Conservation (phyloP, 345 rosid genomes). For the Bruguiera gymnorhiza region DNA sequence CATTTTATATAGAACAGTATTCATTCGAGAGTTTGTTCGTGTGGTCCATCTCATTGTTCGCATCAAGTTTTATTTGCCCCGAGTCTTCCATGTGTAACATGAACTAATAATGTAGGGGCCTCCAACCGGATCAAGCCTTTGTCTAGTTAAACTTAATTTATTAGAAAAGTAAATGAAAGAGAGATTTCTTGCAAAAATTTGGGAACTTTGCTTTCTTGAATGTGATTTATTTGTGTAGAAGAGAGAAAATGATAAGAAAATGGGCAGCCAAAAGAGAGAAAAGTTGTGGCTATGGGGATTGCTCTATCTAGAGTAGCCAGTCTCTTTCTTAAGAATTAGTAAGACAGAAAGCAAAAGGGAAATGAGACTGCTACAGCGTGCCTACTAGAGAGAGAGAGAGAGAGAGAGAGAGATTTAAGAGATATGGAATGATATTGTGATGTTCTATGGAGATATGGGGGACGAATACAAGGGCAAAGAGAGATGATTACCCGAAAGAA, state of each 20-base stretch:
- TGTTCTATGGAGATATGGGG: constrained; percentile 47
- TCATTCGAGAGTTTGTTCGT: too few relatives aligned
- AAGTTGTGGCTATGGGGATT: constrained; percentile 36
- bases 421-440: constrained; percentile 51
- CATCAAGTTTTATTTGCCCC: too few relatives aligned
- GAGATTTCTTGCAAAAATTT: too few relatives aligned
- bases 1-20: too few relatives aligned
- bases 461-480: constrained; percentile 31
- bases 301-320: constrained; percentile 10
- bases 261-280: background rate
- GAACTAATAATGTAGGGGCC: too few relatives aligned
- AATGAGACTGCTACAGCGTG: constrained; percentile 15
- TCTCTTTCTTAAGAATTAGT: constrained; percentile 37
- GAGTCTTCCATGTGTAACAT: too few relatives aligned
- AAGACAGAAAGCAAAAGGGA: constrained; percentile 20
- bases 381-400: constrained; percentile 14
- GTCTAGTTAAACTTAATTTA: too few relatives aligned
- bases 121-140: too few relatives aligned
- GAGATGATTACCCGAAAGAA: constrained; percentile 78
- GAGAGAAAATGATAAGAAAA: background rate
- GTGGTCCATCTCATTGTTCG: too few relatives aligned
- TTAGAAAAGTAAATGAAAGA: too few relatives aligned
- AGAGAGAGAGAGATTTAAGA: constrained; percentile 25
- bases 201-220: too few relatives aligned
- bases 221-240: too few relatives aligned